Evolutionary conservation across 108 stramenopile species (phyloP).

Genomic region (Pseudonitzschia multiseries): DNA sequence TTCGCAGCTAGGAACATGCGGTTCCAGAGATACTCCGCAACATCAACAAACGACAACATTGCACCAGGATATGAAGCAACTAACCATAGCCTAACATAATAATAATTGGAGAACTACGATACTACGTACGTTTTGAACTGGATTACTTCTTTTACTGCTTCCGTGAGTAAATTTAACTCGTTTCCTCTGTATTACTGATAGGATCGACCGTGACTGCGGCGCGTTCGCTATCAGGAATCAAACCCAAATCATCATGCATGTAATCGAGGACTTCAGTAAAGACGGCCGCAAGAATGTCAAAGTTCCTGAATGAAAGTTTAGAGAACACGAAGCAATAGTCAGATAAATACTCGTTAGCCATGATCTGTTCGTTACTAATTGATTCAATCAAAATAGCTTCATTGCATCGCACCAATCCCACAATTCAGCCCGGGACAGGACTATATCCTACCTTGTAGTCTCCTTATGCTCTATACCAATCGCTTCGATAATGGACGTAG

Average conservation of each 20-base stretch:
- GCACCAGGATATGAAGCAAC: background rate
- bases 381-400: no score
- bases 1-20: constrained; percentile 17
- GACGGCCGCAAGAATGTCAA: constrained; percentile 84
- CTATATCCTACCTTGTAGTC: constrained; percentile 63
- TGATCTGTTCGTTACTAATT: background rate
- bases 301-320: constrained; percentile 46
- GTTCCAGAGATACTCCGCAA: background rate
- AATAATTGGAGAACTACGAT: background rate
- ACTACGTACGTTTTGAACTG: no score
- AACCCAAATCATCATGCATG: constrained; percentile 77
- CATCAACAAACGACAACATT: background rate
- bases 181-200: background rate
- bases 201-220: background rate
- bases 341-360: background rate
- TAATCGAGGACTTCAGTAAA: constrained; percentile 77
- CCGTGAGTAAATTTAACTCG: background rate
- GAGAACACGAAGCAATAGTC: background rate
- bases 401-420: background rate
- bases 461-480: constrained; percentile 89
- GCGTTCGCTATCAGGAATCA: constrained; percentile 22
- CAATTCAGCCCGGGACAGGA: background rate
- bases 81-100: background rate
- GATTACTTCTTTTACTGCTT: no score
- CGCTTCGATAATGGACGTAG: constrained; percentile 87